Evolutionary conservation across 2,329 filamentous ascomycete species (phyloP), one percentile per base, ranked within the genome.

Genomic region (Helicocarpus griseus): DNA sequence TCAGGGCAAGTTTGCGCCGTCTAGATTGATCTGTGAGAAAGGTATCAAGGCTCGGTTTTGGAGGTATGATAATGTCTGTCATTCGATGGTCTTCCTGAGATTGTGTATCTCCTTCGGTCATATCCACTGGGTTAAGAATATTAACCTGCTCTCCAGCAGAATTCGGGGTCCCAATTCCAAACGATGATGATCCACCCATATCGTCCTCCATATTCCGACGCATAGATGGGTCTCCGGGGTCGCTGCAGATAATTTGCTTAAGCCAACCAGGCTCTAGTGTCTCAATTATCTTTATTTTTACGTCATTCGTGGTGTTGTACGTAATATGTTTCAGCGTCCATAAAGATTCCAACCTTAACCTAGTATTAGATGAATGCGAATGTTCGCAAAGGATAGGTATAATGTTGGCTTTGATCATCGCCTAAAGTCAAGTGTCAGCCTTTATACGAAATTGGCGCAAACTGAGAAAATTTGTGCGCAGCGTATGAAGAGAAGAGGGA

Each of bases 271-370:
- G 79, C 7, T 83, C 83, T 3, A 97, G 76, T 61, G 87, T 82
- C 47, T 90, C 82, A 11, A 97, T 72, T 54, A 88, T 88, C 45
- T 80, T 78, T 61, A 85, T 85, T 69, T 93, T 95, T 58, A 87
- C 73, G 11, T 85, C 79, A 41, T 85, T 82, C 17, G 79, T 78
- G 5, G 86, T 81, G 21, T 82, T 83, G 56, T 86, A 79, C 2
- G 95, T 85, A 47, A 96, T 78, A 68, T 97, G 89, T 65, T 97
- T 97, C 53, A 98, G 73, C 5, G 89, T 89, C 91, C 93, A 98
- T 1, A 98, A 71, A 21, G 90, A 89, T 60, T 93, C 89, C 24
- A 94, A 76, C 22, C 89, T 82, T 49, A 97, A 74, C 44, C 83
- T 81, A n/a, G 86, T 79, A 61, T 91, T 87, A 44, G 79, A 77